Evolutionary conservation across 2,329 filamentous ascomycete species (phyloP).

Genomic region (Pleoardoris graminearum): DNA sequence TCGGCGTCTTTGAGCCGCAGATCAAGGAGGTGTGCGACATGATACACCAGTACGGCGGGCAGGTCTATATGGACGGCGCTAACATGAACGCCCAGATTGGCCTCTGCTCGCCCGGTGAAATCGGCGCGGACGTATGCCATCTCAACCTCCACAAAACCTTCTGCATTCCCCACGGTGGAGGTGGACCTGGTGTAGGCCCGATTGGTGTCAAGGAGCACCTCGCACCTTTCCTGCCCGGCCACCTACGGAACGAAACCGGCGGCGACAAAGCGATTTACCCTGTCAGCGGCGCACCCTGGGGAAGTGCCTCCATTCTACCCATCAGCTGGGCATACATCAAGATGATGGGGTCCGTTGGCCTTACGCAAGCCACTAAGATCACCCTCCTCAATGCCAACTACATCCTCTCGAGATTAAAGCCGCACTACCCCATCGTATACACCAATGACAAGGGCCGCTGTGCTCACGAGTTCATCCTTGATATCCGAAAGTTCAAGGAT

Average conservation of each 20-base stretch:
- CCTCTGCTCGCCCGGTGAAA: constrained; percentile 89
- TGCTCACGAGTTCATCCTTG: constrained; percentile 96
- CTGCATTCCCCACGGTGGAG: constrained; percentile 95
- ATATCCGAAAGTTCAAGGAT: constrained; percentile 82
- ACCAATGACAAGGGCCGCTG: constrained; percentile 86
- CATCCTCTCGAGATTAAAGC: constrained; percentile 82
- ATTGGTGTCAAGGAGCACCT: constrained; percentile 89
- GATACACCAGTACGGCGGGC: constrained; percentile 84
- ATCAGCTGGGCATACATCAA: constrained; percentile 96
- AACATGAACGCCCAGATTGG: constrained; percentile 99
- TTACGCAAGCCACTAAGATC: constrained; percentile 87
- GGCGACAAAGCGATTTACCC: constrained; percentile 65
- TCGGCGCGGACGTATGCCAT: constrained; percentile 95
- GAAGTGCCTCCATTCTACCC: constrained; percentile 87
- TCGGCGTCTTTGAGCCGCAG: constrained; percentile 89
- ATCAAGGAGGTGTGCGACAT: constrained; percentile 83
- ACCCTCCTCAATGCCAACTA: constrained; percentile 98
- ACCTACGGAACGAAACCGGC: constrained; percentile 63
- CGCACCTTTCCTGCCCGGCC: constrained; percentile 72
- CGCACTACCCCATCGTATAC: constrained; percentile 90
- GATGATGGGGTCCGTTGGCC: constrained; percentile 82
- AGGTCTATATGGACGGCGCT: constrained; percentile 98
- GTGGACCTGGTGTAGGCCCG: constrained; percentile 89
- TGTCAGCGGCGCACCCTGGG: constrained; percentile 81
- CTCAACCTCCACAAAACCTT: constrained; percentile 98